phyloP scores from a whole-genome alignment of 768 basidiomycete genomes.

The Asterophora lycoperdoides region DNA sequence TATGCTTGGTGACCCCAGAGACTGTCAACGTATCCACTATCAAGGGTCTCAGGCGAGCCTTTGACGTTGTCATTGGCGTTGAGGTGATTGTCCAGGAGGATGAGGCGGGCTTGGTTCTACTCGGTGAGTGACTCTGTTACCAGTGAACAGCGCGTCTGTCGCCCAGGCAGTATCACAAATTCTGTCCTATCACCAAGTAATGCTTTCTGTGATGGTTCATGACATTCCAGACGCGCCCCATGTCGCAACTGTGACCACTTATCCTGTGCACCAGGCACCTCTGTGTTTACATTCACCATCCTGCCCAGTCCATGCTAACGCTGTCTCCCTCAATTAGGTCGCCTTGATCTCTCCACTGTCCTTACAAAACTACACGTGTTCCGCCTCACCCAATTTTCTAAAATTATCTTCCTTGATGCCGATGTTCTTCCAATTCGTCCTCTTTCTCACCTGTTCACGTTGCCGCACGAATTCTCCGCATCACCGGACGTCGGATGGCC shows the following conservation, averaged over 20 bases:
- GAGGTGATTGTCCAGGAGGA: conserved; percentile 78
- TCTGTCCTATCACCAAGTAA: not conserved
- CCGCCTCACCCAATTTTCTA: conserved; percentile 81
- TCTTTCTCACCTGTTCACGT: conserved; percentile 85
- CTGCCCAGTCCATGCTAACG: conserved; percentile 5
- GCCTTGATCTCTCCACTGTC: conserved; percentile 88
- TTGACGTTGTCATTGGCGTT: conserved; percentile 85
- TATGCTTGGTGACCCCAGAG: conserved; percentile 93
- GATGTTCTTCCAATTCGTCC: conserved; percentile 87
- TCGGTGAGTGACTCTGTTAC: conserved; percentile 56
- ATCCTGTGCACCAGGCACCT: not conserved
- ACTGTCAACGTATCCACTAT: conserved; percentile 81
- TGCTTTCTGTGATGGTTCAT: not conserved
- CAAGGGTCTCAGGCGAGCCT: conserved; percentile 74
- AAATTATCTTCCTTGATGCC: conserved; percentile 89
- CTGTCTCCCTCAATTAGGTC: conserved; percentile 50
- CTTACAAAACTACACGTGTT: conserved; percentile 97
- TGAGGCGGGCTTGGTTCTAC: conserved; percentile 61
- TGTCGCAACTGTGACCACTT: not conserved
- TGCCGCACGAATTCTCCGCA: conserved; percentile 83
- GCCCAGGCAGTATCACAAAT: not conserved
- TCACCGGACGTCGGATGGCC: conserved; percentile 99
- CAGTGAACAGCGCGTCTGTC: conserved; percentile 8
- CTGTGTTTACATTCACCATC: not conserved
- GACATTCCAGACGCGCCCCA: conserved; percentile 6